Conservation (phyloP, 345 rosid genomes). For the Firmiana major region DNA sequence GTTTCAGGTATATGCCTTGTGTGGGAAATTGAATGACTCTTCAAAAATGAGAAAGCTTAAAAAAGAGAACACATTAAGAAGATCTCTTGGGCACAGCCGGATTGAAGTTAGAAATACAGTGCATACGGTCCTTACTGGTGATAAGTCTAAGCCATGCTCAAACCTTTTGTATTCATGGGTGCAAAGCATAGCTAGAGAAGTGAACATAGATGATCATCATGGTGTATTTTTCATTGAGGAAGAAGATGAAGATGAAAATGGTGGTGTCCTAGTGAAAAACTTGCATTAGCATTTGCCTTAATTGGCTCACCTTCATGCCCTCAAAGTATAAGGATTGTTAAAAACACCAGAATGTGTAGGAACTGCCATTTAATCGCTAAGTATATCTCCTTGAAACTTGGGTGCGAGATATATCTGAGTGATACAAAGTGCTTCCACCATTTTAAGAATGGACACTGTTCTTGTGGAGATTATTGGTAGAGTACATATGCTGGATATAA, state of each 20-base stretch:
- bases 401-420: slow-evolving; percentile 60
- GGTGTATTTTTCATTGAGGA: slow-evolving; percentile 50
- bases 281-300: slow-evolving; percentile 76
- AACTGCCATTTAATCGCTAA: slow-evolving; percentile 73
- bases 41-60: slow-evolving; percentile 41
- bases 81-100: slow-evolving; percentile 57
- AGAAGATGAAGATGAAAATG: slow-evolving; percentile 60
- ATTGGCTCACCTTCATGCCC: slow-evolving; percentile 32
- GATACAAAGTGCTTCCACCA: slow-evolving; percentile 68
- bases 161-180: slow-evolving; percentile 51
- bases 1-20: slow-evolving; percentile 49
- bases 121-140: slow-evolving; percentile 54
- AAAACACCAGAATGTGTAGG: slow-evolving; percentile 63
- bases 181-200: slow-evolving; percentile 30
- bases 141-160: slow-evolving; percentile 31
- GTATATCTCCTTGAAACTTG: slow-evolving; percentile 40
- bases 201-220: slow-evolving; percentile 32
- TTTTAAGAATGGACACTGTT: slow-evolving; percentile 70
- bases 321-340: slow-evolving; percentile 56
- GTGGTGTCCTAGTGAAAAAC: slow-evolving; percentile 69
- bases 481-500: background rate
- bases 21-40: slow-evolving; percentile 46
- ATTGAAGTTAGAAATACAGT: slow-evolving; percentile 49
- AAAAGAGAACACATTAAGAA: slow-evolving; percentile 34
- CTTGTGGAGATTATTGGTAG: slow-evolving; percentile 81